Conservation (phyloP, 441 rosid species). For the Erysimum cheiri region DNA sequence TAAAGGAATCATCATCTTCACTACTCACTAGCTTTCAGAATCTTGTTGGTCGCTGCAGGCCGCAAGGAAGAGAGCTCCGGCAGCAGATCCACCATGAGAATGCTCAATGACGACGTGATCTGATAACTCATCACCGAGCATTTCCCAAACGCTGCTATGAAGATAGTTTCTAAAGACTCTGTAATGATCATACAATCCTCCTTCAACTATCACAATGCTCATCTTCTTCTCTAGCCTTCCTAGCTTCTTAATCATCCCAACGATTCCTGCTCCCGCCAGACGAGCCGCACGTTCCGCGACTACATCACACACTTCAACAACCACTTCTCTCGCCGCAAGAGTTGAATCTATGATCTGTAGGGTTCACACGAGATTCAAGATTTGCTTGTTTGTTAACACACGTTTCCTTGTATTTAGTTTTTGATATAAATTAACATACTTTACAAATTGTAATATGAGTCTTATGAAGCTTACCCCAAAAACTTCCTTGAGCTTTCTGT, state of each 20-base stretch:
- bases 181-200: constrained; percentile 71
- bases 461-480: constrained; percentile 52
- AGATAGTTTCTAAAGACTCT: constrained; percentile 64
- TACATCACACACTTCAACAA: constrained; percentile 67
- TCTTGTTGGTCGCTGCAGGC: constrained; percentile 40
- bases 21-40: background rate
- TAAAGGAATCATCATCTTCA: constrained; percentile 14
- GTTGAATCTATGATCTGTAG: constrained; percentile 54
- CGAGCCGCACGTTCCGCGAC: constrained; percentile 75
- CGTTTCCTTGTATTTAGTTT: no score
- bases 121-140: constrained; percentile 66
- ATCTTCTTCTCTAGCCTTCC: constrained; percentile 58
- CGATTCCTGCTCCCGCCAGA: constrained; percentile 66
- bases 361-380: constrained; percentile 14
- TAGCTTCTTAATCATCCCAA: constrained; percentile 68
- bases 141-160: constrained; percentile 67
- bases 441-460: background rate
- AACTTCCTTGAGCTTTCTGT: constrained; percentile 57
- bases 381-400: background rate
- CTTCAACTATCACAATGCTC: constrained; percentile 62
- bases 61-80: constrained; percentile 63
- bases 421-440: no score
- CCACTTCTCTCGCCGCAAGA: constrained; percentile 54
- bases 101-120: constrained; percentile 57
- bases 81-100: constrained; percentile 62